Percentiles rank a stretch among this genome's conserved stretches.
These are phyloP conservation scores for Oryza nivara DNA, from an alignment of 176 grass and related monocot species.

Conservation along the genomic window DNA sequence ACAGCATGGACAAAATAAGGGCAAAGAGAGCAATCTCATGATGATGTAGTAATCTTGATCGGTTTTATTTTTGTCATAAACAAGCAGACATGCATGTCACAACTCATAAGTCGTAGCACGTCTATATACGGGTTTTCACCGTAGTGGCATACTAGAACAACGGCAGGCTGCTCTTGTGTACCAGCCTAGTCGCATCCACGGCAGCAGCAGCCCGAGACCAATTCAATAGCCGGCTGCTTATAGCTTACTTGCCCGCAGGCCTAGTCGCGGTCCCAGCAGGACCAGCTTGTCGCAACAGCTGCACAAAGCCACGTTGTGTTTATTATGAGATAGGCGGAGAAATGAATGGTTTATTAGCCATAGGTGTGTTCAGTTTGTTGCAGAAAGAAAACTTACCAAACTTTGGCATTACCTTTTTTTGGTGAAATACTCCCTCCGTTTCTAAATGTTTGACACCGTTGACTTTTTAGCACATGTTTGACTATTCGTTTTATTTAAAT, in stretches of 20 bases:
- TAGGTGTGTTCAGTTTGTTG: too few relatives aligned
- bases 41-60: background rate
- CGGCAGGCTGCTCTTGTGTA: background rate
- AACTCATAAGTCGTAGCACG: background rate
- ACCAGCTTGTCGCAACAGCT: conserved; percentile 68
- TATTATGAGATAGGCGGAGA: background rate
- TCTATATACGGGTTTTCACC: background rate
- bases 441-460: too few relatives aligned
- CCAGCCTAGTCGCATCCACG: background rate
- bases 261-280: conserved; percentile 52
- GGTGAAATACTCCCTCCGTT: too few relatives aligned
- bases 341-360: background rate
- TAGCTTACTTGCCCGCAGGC: conserved; percentile 23
- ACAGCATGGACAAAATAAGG: background rate
- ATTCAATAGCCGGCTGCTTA: background rate
- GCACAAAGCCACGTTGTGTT: conserved; percentile 18
- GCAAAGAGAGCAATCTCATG: background rate
- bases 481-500: too few relatives aligned
- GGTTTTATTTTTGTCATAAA: conserved; percentile 27
- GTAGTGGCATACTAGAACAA: background rate
- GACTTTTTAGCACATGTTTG: too few relatives aligned
- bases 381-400: too few relatives aligned
- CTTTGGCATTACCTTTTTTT: too few relatives aligned
- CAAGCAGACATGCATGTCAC: background rate
- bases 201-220: background rate